phyloP scores from a whole-genome alignment of 345 rosid genomes.

The Bretschneidera sinensis region DNA sequence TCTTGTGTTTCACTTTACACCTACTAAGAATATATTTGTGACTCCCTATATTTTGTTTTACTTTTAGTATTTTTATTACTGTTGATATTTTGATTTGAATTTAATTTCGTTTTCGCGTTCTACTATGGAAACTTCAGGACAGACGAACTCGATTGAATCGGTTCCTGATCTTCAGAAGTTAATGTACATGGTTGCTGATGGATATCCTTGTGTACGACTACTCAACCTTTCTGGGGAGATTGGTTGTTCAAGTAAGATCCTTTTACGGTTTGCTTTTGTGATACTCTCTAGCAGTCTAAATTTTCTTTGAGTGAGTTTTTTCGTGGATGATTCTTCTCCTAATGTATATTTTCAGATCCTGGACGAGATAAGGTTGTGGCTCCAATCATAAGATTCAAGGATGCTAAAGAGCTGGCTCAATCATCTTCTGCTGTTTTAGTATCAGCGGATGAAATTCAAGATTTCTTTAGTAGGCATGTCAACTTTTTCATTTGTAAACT shows the following conservation, averaged over 20 bases:
- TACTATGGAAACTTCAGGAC: constrained; percentile 30
- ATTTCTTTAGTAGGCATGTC: constrained; percentile 68
- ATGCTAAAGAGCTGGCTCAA: constrained; percentile 35
- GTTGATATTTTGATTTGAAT: not conserved
- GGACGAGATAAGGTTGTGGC: constrained; percentile 77
- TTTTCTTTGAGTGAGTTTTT: constrained; percentile 5
- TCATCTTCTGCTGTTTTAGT: constrained; percentile 65
- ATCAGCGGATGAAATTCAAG: constrained; percentile 59
- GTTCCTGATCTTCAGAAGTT: constrained; percentile 89
- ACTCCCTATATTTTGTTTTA: not conserved
- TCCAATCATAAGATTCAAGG: constrained; percentile 55
- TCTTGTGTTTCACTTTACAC: too few relatives aligned
- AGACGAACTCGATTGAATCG: constrained; percentile 59
- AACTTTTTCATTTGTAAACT: constrained; percentile 4
- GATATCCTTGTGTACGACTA: constrained; percentile 84
- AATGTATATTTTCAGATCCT: constrained; percentile 56
- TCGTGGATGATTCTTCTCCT: not conserved
- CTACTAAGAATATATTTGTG: too few relatives aligned
- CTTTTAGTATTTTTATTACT: not conserved
- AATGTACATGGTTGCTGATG: constrained; percentile 74
- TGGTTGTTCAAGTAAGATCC: constrained; percentile 85
- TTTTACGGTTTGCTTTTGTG: constrained; percentile 1
- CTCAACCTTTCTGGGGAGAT: constrained; percentile 87
- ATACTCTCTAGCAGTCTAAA: not conserved
- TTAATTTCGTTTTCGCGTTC: constrained; percentile 2